Conservation (phyloP, 208 protist genomes). For the Eutreptiella sp. region DNA sequence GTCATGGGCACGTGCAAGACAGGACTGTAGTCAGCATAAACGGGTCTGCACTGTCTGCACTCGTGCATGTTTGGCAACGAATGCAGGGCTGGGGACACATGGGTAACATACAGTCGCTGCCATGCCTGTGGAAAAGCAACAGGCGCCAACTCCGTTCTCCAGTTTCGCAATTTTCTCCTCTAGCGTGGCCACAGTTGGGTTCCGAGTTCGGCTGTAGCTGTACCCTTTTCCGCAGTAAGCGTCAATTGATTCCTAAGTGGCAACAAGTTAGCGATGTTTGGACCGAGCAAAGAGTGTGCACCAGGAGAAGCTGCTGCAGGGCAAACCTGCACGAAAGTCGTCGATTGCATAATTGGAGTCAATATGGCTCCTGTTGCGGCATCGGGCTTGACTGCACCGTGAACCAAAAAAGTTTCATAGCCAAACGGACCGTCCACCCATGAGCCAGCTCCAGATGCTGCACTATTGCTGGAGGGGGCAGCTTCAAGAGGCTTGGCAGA, state of each 20-base stretch:
- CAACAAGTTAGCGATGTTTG: too few relatives aligned
- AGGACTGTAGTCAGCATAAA: too few relatives aligned
- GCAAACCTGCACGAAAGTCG: constrained; percentile 68
- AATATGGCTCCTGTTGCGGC: constrained; percentile 73
- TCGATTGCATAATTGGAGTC: constrained; percentile 72
- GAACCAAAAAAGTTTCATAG: constrained; percentile 70
- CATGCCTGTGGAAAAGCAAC: constrained; percentile 75
- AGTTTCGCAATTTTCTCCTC: constrained; percentile 75
- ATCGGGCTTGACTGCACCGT: constrained; percentile 67
- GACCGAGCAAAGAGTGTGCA: too few relatives aligned
- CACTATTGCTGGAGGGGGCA: too few relatives aligned
- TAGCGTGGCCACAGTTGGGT: constrained; percentile 84
- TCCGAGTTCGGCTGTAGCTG: constrained; percentile 82
- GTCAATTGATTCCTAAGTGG: constrained; percentile 71
- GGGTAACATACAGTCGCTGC: constrained; percentile 65
- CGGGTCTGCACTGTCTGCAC: too few relatives aligned
- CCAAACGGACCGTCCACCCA: constrained; percentile 58
- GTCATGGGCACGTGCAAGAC: too few relatives aligned
- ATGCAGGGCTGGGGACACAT: too few relatives aligned
- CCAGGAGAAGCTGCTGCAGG: constrained; percentile 11
- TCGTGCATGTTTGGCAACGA: too few relatives aligned
- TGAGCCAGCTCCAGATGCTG: too few relatives aligned
- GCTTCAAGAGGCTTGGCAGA: too few relatives aligned
- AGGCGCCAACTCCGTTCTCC: constrained; percentile 79
- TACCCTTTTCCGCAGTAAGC: constrained; percentile 68